phyloP scores from a whole-genome alignment of 2,329 filamentous ascomycete genomes.

The Coniochaeta pulveracea region DNA sequence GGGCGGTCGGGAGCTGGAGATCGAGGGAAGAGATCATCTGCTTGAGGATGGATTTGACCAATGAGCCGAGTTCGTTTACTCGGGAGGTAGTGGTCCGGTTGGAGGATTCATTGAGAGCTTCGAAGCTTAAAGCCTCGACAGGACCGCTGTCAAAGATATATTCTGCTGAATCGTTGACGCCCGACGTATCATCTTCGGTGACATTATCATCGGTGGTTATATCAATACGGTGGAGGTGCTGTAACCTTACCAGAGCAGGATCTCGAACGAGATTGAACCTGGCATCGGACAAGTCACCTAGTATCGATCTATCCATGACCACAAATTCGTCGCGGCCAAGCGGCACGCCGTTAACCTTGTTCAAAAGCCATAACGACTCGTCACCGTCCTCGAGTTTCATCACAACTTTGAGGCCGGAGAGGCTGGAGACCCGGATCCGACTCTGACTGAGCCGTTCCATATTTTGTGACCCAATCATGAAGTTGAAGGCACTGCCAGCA shows the following conservation, averaged over 20 bases:
- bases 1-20: slow-evolving; percentile 12
- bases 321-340: slow-evolving; percentile 83
- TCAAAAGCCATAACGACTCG: slow-evolving; percentile 54
- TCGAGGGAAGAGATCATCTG: slow-evolving; percentile 32
- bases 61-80: slow-evolving; percentile 22
- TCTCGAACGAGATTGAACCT: slow-evolving; percentile 75
- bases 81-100: slow-evolving; percentile 5
- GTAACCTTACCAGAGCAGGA: slow-evolving; percentile 26
- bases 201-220: slow-evolving; percentile 33
- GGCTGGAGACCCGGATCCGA: slow-evolving; percentile 35
- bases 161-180: slow-evolving; percentile 9
- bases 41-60: slow-evolving; percentile 34
- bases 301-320: slow-evolving; percentile 64
- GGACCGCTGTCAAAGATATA: slow-evolving; percentile 6
- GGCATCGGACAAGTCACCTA: slow-evolving; percentile 68
- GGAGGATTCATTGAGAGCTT: slow-evolving; percentile 6
- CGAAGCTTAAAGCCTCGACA: slow-evolving; percentile 8
- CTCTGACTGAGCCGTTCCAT: slow-evolving; percentile 32
- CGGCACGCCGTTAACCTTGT: slow-evolving; percentile 67
- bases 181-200: slow-evolving; percentile 5
- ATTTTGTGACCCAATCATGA: slow-evolving; percentile 34
- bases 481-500: slow-evolving; percentile 29
- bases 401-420: slow-evolving; percentile 50
- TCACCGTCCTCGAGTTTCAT: slow-evolving; percentile 52
- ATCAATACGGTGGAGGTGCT: slow-evolving; percentile 50